A percentile compares a stretch with the other conserved stretches of the same genome.
Evolutionary conservation across 106 monocot genomes (phyloP).

Genomic region (Xerophyta viscosa): DNA sequence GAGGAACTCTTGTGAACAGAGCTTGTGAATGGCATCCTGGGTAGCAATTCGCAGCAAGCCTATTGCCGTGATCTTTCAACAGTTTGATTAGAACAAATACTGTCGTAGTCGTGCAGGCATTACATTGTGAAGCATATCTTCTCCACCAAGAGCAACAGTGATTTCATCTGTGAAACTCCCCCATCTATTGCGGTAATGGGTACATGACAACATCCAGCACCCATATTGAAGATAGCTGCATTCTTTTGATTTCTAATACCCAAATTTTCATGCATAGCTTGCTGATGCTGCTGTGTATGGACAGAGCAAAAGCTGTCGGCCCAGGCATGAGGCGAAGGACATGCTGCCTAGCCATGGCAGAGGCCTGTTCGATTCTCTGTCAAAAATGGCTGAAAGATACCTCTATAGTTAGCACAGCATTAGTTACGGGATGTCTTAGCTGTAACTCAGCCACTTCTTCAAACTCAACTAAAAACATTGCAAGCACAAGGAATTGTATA

Average conservation of each 20-base stretch:
- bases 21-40: conserved; percentile 55
- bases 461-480: conserved; percentile 51
- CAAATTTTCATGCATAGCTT: conserved; percentile 20
- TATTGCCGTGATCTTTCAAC: conserved; percentile 28
- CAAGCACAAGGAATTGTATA: conserved; percentile 68
- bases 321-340: conserved; percentile 73
- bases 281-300: conserved; percentile 70
- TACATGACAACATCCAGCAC: conserved; percentile 75
- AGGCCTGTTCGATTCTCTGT: conserved; percentile 69
- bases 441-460: conserved; percentile 56
- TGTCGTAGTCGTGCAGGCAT: conserved; percentile 44
- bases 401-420: conserved; percentile 65
- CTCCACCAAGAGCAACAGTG: conserved; percentile 47
- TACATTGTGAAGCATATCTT: conserved; percentile 63
- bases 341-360: conserved; percentile 71
- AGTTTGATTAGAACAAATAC: conserved; percentile 17
- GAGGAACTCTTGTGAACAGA: conserved; percentile 29
- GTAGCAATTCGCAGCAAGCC: conserved; percentile 29
- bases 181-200: conserved; percentile 59
- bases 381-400: conserved; percentile 77
- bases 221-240: conserved; percentile 81
- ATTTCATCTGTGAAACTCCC: conserved; percentile 75
- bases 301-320: conserved; percentile 67
- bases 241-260: conserved; percentile 57
- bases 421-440: conserved; percentile 40